These are phyloP conservation scores for Aquilaria sinensis DNA, from an alignment of 345 rosid genomes.

Conservation along the genomic window DNA sequence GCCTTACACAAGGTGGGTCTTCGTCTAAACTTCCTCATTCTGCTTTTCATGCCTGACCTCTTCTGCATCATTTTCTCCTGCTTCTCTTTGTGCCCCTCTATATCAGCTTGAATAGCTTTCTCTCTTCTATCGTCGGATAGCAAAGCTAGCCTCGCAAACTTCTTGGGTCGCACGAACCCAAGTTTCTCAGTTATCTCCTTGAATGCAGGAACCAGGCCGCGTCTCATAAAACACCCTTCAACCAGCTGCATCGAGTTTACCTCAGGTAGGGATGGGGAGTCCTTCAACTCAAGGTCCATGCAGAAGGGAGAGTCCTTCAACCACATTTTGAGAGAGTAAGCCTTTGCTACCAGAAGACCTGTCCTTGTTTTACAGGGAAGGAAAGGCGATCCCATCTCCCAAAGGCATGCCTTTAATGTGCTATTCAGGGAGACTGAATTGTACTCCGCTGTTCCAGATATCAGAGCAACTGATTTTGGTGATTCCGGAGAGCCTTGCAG, in stretches of 20 bases:
- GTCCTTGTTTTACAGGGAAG: constrained; percentile 78
- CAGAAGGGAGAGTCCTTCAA: constrained; percentile 95
- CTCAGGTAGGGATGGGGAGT: constrained; percentile 57
- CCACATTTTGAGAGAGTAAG: constrained; percentile 96
- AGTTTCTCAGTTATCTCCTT: constrained; percentile 77
- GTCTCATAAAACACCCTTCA: constrained; percentile 76
- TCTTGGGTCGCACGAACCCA: constrained; percentile 75
- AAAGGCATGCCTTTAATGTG: constrained; percentile 82
- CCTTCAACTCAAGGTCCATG: constrained; percentile 82
- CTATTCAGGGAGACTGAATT: constrained; percentile 72
- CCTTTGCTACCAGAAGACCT: constrained; percentile 85
- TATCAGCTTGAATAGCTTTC: constrained; percentile 63
- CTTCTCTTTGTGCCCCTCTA: constrained; percentile 59
- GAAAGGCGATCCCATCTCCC: constrained; percentile 99
- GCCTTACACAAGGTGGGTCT: constrained; percentile 10
- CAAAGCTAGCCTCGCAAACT: constrained; percentile 78
- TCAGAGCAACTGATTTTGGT: constrained; percentile 84
- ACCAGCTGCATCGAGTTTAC: constrained; percentile 73
- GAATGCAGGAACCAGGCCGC: constrained; percentile 87
- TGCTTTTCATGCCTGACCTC: constrained; percentile 13
- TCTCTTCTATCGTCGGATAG: constrained; percentile 64
- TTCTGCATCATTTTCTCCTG: constrained; percentile 47
- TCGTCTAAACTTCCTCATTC: constrained; percentile 22
- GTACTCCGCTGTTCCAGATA: constrained; percentile 86
- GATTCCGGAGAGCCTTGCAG: constrained; percentile 82